Conservation (phyloP, 2,329 filamentous ascomycete species). For the Cercospora zeina region DNA sequence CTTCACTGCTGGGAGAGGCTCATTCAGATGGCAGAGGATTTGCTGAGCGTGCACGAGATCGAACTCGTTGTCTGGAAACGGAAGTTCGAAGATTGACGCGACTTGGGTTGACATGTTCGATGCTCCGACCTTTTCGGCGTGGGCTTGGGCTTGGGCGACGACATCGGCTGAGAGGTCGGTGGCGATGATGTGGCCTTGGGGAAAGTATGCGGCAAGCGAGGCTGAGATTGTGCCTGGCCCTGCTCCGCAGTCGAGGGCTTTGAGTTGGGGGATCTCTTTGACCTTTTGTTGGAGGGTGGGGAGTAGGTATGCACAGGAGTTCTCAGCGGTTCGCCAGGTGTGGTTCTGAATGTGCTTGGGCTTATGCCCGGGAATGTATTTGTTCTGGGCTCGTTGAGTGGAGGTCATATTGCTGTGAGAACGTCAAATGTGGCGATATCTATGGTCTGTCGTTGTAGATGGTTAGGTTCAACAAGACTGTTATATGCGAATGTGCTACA, state of each 20-base stretch:
- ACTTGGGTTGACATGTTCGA: conserved; percentile 45
- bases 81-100: conserved; percentile 40
- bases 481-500: not conserved
- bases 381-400: conserved; percentile 8
- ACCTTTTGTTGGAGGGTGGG: conserved; percentile 33
- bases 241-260: conserved; percentile 51
- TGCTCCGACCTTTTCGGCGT: conserved; percentile 42
- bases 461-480: not conserved
- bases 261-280: conserved; percentile 35
- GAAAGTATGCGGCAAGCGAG: conserved; percentile 47
- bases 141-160: conserved; percentile 44
- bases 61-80: conserved; percentile 52
- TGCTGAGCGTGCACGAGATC: conserved; percentile 63
- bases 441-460: not conserved
- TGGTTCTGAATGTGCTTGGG: conserved; percentile 47
- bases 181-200: conserved; percentile 47
- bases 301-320: conserved; percentile 43
- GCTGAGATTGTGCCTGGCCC: conserved; percentile 53
- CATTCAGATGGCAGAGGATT: conserved; percentile 57
- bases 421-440: not conserved
- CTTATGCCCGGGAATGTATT: conserved; percentile 48
- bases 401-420: conserved; percentile 4
- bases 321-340: conserved; percentile 48
- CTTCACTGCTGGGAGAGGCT: conserved; percentile 52
- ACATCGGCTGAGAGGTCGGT: conserved; percentile 50